Conservation (phyloP, 2,329 filamentous ascomycete genomes). For the Colletotrichum siamense region DNA sequence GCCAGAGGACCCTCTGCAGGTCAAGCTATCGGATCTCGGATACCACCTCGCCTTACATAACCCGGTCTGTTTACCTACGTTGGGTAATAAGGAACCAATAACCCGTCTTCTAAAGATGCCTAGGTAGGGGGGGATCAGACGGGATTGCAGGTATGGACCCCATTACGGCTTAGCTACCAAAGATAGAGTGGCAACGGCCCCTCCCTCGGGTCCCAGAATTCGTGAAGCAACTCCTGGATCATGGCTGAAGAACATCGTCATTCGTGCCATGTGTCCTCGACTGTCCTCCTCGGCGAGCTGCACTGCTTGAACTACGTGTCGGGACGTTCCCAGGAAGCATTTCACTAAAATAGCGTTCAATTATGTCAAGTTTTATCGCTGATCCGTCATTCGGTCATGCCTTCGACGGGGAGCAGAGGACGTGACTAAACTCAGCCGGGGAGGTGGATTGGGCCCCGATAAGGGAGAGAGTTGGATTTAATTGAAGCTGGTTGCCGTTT, state of each 20-base stretch:
- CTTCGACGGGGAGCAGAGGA: not conserved
- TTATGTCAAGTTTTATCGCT: not conserved
- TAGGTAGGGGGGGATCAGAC: not conserved
- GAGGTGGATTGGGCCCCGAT: not conserved
- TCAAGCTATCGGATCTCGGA: not conserved
- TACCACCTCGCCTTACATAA: not conserved
- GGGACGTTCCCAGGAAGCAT: not conserved
- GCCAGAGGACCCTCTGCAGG: not conserved
- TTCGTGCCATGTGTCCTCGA: not conserved
- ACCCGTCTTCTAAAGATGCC: not conserved
- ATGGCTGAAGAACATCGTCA: conserved; percentile 15
- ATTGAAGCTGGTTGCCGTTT: not conserved
- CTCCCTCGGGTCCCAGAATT: not conserved
- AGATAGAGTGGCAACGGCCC: conserved; percentile 16
- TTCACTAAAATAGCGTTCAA: not conserved
- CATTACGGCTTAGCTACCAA: conserved; percentile 8
- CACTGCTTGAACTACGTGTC: not conserved
- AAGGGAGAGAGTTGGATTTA: not conserved
- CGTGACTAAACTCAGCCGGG: not conserved
- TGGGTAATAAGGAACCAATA: not conserved
- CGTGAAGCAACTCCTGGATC: conserved; percentile 5
- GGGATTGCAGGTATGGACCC: not conserved
- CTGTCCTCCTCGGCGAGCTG: not conserved
- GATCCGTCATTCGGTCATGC: not conserved
- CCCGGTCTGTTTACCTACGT: not conserved